Base-by-base conservation (phyloP, 768 basidiomycete species). In the Mrakia frigida region DNA sequence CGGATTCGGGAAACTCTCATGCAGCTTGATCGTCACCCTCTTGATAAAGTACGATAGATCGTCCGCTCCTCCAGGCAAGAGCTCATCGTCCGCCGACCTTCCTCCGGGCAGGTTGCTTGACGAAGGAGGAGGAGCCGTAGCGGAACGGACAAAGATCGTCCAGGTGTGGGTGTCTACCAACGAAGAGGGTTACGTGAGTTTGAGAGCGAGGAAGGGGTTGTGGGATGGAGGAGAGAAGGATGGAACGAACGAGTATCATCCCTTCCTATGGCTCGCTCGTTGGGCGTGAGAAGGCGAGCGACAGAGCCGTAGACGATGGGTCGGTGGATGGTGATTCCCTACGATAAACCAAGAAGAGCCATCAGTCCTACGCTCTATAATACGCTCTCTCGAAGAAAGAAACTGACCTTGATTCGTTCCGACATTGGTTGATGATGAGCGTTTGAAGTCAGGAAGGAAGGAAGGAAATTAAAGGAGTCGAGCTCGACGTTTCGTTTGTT, bases 251-350 rank as follows among this genome's bases (percentile, higher is more conserved):
- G 76, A 80, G 82, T 80, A 59, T 82, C 82, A 81, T 56, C 79
- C 79, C 59, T 79, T 70, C 28, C 81, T 31, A 79, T 61, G 39
- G 74, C 59, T 67, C 78, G 80, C 82, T 97, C 94, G 80, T 89
- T 88, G 23, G 87, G 84, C 0, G 88, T 90, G 78, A 99, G 83
- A 74, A 93, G 88, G 0, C 88, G 87, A 43, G 96, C 93, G 18
- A 91, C 92, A 83, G 98, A 98, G 68, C 97, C 97, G 84, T 98
- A 98, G 77, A 98, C 92, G 79, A 99, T 89, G 1, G 95, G 93
- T 69, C 97, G 87, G 82, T 89, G 89, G 71, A 98, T 92, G 79
- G 88, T 91, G 59, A 95, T 85, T 50, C 94, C 94, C 93, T 96
- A 80, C 39, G 74, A 39, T 23, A 41, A 7, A 33, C 43, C 23